Conservation (phyloP, 805 yeast species). For the Zygotorulaspora chibaensis region DNA sequence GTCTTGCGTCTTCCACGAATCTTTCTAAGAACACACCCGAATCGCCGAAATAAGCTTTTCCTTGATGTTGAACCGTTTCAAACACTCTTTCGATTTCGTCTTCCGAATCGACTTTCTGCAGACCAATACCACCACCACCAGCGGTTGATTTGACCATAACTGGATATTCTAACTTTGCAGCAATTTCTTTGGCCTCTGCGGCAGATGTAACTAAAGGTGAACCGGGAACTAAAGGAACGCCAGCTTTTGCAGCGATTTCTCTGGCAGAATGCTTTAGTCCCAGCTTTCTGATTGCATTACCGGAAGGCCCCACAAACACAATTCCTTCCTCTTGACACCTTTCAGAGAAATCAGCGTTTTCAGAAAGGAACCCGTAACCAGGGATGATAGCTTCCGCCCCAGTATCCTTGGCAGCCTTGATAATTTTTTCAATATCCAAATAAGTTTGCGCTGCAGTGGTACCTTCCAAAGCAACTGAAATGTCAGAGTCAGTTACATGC, state of each 20-base stretch:
- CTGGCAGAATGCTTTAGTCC: slow-evolving; percentile 97
- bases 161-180: slow-evolving; percentile 75
- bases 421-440: slow-evolving; percentile 76
- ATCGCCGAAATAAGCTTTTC: slow-evolving; percentile 88
- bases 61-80: slow-evolving; percentile 90
- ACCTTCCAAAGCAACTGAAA: slow-evolving; percentile 75
- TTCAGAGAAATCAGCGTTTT: slow-evolving; percentile 94
- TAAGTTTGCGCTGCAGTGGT: slow-evolving; percentile 87
- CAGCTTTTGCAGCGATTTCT: slow-evolving; percentile 85
- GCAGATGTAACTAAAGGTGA: slow-evolving; percentile 73
- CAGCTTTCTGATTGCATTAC: slow-evolving; percentile 82
- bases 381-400: slow-evolving; percentile 96
- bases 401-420: slow-evolving; percentile 76
- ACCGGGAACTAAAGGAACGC: slow-evolving; percentile 97
- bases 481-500: slow-evolving; percentile 82
- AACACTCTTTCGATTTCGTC: slow-evolving; percentile 80
- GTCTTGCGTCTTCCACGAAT: slow-evolving; percentile 92
- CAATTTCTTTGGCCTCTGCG: slow-evolving; percentile 70
- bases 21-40: slow-evolving; percentile 93
- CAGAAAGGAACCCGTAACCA: slow-evolving; percentile 95
- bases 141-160: slow-evolving; percentile 97
- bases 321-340: slow-evolving; percentile 78
- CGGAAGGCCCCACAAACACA: slow-evolving; percentile 94
- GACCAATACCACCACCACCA: slow-evolving; percentile 99
- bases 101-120: slow-evolving; percentile 84